Evolutionary conservation across 441 rosid species (phyloP).

Genomic region (Capsella rubella): DNA sequence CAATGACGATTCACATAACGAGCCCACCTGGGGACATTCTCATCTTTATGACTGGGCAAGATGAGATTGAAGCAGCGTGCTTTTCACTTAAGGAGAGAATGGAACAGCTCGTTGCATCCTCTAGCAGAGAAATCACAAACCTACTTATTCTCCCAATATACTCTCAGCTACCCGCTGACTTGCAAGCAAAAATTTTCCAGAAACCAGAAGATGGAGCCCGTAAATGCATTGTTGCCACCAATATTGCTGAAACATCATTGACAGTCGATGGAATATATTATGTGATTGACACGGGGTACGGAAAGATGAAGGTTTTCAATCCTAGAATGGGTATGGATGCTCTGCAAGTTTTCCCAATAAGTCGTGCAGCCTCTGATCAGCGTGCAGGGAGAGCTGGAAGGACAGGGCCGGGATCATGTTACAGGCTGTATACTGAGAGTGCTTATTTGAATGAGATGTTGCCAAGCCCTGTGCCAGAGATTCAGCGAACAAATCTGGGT

Average conservation of each 20-base stretch:
- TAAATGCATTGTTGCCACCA: constrained; percentile 98
- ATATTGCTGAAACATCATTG: constrained; percentile 97
- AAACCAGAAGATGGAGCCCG: constrained; percentile 98
- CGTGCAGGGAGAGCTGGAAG: constrained; percentile 99
- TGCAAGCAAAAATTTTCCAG: constrained; percentile 97
- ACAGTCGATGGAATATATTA: constrained; percentile 95
- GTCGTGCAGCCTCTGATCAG: constrained; percentile 98
- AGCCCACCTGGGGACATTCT: constrained; percentile 97
- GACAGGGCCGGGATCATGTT: constrained; percentile 98
- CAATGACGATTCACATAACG: constrained; percentile 90
- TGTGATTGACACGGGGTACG: constrained; percentile 97
- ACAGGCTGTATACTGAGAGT: constrained; percentile 89
- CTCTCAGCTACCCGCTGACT: constrained; percentile 97
- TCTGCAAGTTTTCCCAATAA: constrained; percentile 92
- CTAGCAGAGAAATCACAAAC: constrained; percentile 72
- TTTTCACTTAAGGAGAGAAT: constrained; percentile 91
- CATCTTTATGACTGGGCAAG: constrained; percentile 99
- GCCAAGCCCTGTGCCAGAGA: constrained; percentile 95
- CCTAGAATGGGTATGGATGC: constrained; percentile 99
- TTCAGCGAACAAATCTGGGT: constrained; percentile 97
- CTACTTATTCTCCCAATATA: constrained; percentile 94
- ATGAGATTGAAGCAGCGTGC: constrained; percentile 97
- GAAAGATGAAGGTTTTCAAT: constrained; percentile 97
- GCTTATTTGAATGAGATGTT: constrained; percentile 94
- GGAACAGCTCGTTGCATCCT: constrained; percentile 82